phyloP scores from a whole-genome alignment of 495 filamentous ascomycete species.

The Annulohypoxylon nitens region DNA sequence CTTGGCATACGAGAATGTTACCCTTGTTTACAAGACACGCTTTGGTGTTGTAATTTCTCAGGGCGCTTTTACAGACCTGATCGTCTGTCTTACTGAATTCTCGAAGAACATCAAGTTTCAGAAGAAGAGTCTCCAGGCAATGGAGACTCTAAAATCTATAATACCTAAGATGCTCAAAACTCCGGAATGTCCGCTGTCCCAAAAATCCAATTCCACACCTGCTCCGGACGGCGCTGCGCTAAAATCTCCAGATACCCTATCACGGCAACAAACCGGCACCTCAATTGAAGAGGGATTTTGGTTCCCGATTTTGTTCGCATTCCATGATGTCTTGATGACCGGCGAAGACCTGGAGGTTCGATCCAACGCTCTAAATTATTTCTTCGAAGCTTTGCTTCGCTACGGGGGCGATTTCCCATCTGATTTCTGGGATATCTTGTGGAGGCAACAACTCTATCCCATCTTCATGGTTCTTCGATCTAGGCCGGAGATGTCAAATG shows the following conservation, averaged over 20 bases:
- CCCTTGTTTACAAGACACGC: constrained; percentile 96
- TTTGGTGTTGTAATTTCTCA: constrained; percentile 97
- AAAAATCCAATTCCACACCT: constrained; percentile 54
- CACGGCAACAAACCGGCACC: constrained; percentile 64
- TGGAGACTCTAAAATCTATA: constrained; percentile 91
- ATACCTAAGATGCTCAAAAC: constrained; percentile 95
- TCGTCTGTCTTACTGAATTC: constrained; percentile 97
- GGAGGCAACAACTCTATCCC: constrained; percentile 94
- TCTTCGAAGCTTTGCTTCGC: constrained; percentile 91
- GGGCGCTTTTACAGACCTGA: constrained; percentile 94
- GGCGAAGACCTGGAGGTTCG: constrained; percentile 98
- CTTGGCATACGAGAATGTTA: constrained; percentile 95
- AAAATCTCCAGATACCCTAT: constrained; percentile 52
- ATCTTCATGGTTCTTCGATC: constrained; percentile 99
- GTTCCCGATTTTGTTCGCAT: constrained; percentile 97
- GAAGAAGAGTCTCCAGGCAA: constrained; percentile 96
- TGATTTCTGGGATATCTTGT: constrained; percentile 98
- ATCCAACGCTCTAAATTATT: constrained; percentile 92
- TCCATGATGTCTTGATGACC: constrained; percentile 99
- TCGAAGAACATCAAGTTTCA: constrained; percentile 98
- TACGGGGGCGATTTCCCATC: constrained; percentile 92
- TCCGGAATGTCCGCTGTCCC: constrained; percentile 92
- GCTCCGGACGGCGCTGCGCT: constrained; percentile 49
- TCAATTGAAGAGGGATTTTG: constrained; percentile 97
- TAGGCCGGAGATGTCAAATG: constrained; percentile 94